Evolutionary conservation across 106 monocot species (phyloP).

Genomic region (Allium sativum): DNA sequence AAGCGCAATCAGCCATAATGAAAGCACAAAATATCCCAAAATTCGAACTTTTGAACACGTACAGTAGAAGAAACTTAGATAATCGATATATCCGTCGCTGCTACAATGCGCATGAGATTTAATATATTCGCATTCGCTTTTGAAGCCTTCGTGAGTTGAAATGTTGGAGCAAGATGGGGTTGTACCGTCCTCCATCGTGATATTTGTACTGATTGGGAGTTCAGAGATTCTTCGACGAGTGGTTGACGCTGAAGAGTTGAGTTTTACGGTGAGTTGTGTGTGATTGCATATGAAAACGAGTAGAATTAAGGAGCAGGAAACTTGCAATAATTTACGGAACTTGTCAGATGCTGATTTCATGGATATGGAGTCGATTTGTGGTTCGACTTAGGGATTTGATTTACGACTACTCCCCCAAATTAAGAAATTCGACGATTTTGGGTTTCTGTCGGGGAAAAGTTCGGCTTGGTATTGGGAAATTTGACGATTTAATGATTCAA

Average conservation of each 20-base stretch:
- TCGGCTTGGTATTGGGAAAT: not conserved
- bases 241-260: conserved; percentile 7
- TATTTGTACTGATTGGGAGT: conserved; percentile 12
- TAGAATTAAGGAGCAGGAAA: conserved; percentile 17
- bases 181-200: conserved; percentile 12
- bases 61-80: conserved; percentile 76
- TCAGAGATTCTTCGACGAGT: conserved; percentile 26
- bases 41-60: conserved; percentile 28
- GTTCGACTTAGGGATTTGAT: not conserved
- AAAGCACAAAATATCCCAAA: conserved; percentile 49
- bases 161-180: conserved; percentile 40
- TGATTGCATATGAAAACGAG: conserved; percentile 42
- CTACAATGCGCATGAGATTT: conserved; percentile 41
- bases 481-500: not conserved
- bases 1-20: conserved; percentile 49
- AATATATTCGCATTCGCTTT: conserved; percentile 52
- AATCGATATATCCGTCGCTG: conserved; percentile 69
- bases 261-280: conserved; percentile 12
- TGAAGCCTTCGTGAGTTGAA: conserved; percentile 37
- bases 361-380: not conserved
- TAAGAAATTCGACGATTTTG: not conserved
- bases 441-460: not conserved
- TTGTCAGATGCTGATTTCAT: conserved; percentile 6
- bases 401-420: too few species aligned
- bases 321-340: conserved; percentile 9